phyloP scores from a whole-genome alignment of 1,139 yeast species.

The Magnusiomyces tetraspermus region DNA sequence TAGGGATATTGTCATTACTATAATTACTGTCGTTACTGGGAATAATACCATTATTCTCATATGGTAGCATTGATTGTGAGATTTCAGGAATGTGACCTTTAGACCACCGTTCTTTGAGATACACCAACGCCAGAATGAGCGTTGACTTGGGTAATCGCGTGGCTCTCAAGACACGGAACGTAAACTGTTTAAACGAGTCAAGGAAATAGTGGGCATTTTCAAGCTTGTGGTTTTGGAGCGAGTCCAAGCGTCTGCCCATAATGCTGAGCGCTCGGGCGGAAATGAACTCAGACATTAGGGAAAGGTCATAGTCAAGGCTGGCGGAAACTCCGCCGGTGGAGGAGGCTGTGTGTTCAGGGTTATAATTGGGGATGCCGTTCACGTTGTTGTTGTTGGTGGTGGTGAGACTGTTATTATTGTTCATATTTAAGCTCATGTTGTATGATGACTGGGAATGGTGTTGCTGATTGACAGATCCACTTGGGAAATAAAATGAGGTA shows the following conservation, averaged over 20 bases:
- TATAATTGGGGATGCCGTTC: slow-evolving; percentile 18
- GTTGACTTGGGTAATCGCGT: slow-evolving; percentile 82
- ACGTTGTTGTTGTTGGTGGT: no score
- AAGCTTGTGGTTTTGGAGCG: slow-evolving; percentile 14
- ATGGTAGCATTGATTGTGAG: no score
- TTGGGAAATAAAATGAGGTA: slow-evolving; percentile 22
- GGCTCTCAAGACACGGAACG: slow-evolving; percentile 69
- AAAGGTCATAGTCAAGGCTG: slow-evolving; percentile 67
- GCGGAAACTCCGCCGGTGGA: slow-evolving; percentile 65
- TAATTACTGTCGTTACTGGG: no score
- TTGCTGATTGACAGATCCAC: slow-evolving; percentile 21
- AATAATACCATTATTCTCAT: no score
- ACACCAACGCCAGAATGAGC: slow-evolving; percentile 67
- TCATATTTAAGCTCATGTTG: no score
- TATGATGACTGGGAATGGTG: slow-evolving; percentile 11
- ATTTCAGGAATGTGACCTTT: slow-evolving; percentile 22
- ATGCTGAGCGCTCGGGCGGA: slow-evolving; percentile 58
- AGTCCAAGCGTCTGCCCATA: slow-evolving; percentile 29
- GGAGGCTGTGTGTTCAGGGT: no score
- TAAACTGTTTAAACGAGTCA: slow-evolving; percentile 48
- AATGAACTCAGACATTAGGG: slow-evolving; percentile 67
- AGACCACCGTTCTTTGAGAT: slow-evolving; percentile 36
- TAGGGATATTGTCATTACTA: slow-evolving; percentile 26
- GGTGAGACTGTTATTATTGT: no score
- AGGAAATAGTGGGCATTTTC: slow-evolving; percentile 32